Conservation (phyloP, 2,329 filamentous ascomycete species). For the Dactylella cylindrospora region DNA sequence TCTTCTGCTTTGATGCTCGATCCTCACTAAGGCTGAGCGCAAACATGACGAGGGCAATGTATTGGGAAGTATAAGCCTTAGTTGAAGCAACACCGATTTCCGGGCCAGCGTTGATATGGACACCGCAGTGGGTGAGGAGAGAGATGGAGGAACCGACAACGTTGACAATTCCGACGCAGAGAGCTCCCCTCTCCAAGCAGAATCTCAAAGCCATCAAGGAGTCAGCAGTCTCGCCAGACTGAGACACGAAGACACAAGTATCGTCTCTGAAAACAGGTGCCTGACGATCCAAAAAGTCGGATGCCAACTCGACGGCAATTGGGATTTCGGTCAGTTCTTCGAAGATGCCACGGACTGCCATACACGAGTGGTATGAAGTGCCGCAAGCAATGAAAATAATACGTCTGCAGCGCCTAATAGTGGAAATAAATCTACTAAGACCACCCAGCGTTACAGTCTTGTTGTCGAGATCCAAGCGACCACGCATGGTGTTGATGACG, state of each 20-base stretch:
- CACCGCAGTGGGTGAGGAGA: slow-evolving; percentile 97
- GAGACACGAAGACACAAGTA: slow-evolving; percentile 97
- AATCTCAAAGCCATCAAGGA: slow-evolving; percentile 95
- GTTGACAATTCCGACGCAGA: slow-evolving; percentile 98
- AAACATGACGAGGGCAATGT: slow-evolving; percentile 99
- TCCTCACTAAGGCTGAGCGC: slow-evolving; percentile 94
- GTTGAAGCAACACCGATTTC: slow-evolving; percentile 99
- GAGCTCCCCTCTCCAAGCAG: slow-evolving; percentile 93
- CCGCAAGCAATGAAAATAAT: slow-evolving; percentile 99
- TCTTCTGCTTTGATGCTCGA: slow-evolving; percentile 86
- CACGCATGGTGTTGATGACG: slow-evolving; percentile 99
- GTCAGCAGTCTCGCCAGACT: slow-evolving; percentile 97
- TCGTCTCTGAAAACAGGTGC: slow-evolving; percentile 97
- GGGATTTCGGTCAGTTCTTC: slow-evolving; percentile 98
- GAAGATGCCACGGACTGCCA: slow-evolving; percentile 97
- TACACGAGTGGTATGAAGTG: slow-evolving; percentile 98
- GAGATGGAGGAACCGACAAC: slow-evolving; percentile 98
- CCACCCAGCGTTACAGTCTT: slow-evolving; percentile 95
- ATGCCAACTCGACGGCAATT: slow-evolving; percentile 93
- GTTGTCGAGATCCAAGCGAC: slow-evolving; percentile 88
- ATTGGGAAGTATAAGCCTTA: slow-evolving; percentile 99
- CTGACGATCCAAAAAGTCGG: slow-evolving; percentile 94
- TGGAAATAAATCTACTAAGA: slow-evolving; percentile 91
- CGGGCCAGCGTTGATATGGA: slow-evolving; percentile 97
- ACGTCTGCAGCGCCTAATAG: slow-evolving; percentile 92